Evolutionary conservation across 2,329 filamentous ascomycete species (phyloP).

Genomic region (Exophiala calicioides): DNA sequence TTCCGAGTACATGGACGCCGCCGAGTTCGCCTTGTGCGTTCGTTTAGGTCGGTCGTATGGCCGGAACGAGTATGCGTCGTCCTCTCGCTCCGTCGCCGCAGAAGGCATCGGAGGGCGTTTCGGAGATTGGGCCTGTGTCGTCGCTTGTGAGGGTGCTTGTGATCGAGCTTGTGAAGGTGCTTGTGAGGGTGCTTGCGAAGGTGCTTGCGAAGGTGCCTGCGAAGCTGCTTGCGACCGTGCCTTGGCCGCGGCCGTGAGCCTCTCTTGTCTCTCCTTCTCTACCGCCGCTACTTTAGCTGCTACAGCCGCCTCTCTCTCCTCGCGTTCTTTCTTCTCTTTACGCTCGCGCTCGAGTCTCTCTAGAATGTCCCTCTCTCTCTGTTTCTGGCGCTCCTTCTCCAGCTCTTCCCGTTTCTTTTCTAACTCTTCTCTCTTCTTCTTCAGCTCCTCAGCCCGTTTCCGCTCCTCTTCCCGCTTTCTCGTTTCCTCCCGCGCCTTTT

Average conservation of each 20-base stretch:
- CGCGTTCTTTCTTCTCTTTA: conserved; percentile 37
- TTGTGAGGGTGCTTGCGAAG: too few relatives aligned
- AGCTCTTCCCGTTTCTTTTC: conserved; percentile 27
- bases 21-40: conserved; percentile 60
- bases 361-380: conserved; percentile 30
- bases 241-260: conserved; percentile 52
- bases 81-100: conserved; percentile 48
- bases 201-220: too few relatives aligned
- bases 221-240: too few relatives aligned
- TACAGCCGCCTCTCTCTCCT: conserved; percentile 39
- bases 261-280: conserved; percentile 47
- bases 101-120: conserved; percentile 40
- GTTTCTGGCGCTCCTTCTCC: conserved; percentile 30
- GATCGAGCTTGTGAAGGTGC: too few relatives aligned
- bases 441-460: conserved; percentile 31
- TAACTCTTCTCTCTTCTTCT: conserved; percentile 27
- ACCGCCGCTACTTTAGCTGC: conserved; percentile 31
- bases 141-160: too few relatives aligned
- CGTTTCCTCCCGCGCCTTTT: conserved; percentile 34
- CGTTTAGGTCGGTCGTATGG: conserved; percentile 72
- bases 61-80: conserved; percentile 70
- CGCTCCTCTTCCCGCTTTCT: conserved; percentile 33
- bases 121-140: conserved; percentile 30
- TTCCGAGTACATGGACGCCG: conserved; percentile 74
- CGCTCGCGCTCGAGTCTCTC: conserved; percentile 34